These are phyloP conservation scores for Penicillium paxilli DNA, from an alignment of 495 filamentous ascomycete species.

Conservation along the genomic window DNA sequence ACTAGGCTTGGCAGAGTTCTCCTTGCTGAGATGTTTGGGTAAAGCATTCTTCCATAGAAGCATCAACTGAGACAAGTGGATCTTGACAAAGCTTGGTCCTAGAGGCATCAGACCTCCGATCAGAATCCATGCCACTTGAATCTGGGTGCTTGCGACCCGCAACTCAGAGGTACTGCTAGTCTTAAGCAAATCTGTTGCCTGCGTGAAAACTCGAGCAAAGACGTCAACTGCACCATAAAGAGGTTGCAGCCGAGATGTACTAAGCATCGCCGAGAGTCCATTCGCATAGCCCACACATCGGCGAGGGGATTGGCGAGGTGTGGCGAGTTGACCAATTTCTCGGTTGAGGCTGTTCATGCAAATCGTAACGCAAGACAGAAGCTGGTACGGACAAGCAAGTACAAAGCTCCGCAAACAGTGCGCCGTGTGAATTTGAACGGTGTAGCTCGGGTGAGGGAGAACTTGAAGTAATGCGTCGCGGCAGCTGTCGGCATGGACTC, in stretches of 20 bases:
- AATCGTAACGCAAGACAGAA: slow-evolving; percentile 87
- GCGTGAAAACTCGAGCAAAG: slow-evolving; percentile 84
- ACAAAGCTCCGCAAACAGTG: slow-evolving; percentile 84
- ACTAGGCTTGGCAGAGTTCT: slow-evolving; percentile 78
- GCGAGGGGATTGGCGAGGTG: slow-evolving; percentile 75
- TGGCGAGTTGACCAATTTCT: slow-evolving; percentile 75
- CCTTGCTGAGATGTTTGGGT: slow-evolving; percentile 88
- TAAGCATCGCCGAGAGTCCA: slow-evolving; percentile 87
- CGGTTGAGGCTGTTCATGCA: slow-evolving; percentile 94
- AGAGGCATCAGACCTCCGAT: slow-evolving; percentile 96
- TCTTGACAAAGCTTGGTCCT: slow-evolving; percentile 98
- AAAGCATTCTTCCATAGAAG: slow-evolving; percentile 98
- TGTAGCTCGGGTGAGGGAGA: slow-evolving; percentile 92
- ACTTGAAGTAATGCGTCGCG: slow-evolving; percentile 89
- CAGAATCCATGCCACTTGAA: slow-evolving; percentile 96
- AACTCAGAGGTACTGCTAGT: slow-evolving; percentile 89
- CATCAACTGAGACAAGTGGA: slow-evolving; percentile 91
- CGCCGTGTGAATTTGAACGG: slow-evolving; percentile 87
- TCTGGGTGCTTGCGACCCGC: slow-evolving; percentile 87
- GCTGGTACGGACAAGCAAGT: slow-evolving; percentile 85
- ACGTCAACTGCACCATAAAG: slow-evolving; percentile 95
- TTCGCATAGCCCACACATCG: slow-evolving; percentile 91
- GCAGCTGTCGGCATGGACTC: slow-evolving; percentile 71
- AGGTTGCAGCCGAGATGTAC: slow-evolving; percentile 82
- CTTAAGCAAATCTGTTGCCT: slow-evolving; percentile 90